Base-by-base conservation (phyloP, 2,329 filamentous ascomycete species). In the Alternaria consortialis region DNA sequence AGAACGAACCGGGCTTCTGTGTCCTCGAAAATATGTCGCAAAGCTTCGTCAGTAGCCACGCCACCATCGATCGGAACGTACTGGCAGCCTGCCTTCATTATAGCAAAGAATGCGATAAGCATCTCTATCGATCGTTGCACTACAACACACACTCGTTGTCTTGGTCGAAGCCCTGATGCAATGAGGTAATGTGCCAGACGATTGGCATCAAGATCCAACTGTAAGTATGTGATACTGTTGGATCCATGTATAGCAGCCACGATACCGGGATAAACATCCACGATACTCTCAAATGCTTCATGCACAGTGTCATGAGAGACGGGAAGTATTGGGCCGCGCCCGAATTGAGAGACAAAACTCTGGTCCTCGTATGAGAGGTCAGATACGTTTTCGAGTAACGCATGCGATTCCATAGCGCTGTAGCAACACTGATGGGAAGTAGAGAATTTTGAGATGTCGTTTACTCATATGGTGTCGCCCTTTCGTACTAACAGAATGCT, bases 21-120 rank as follows among this genome's bases (percentile, higher is more conserved):
- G 64, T 87, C 80, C 27, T 77, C 71, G 47, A 87, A 77, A 27
- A 87, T 85, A 57, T 84, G 82, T 25, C 76, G 74, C 27, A 88
- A 44, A 9, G 71, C 70, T 48, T 72, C 66, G 7, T 77, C 69
- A 3, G 75, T 75, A 8, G 67, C 64, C 15, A 77, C 71, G 8
- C 84, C 83, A 36, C 86, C 86, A 62, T 89, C 87, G 2, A 88
- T 79, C 3, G 86, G 86, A 5, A 88, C 81, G 68, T 88, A 88
- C 64, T 88, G 86, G 13, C 83, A 86, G 20, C 86, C 86, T 48
- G 83, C 83, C 57, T 85, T 85, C 34, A 88, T 75, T 17, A 87
- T 79, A 2, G 85, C 86, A 56, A 86, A 78, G 50, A 88, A 87
- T 20, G 83, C 85, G 51, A 87, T 80, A 7, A 87, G 75, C 84